A percentile compares a stretch with the other conserved stretches of the same genome.
These are phyloP conservation scores for Xylaria sp. DNA, from an alignment of 2,329 filamentous ascomycete genomes.

Conservation along the genomic window DNA sequence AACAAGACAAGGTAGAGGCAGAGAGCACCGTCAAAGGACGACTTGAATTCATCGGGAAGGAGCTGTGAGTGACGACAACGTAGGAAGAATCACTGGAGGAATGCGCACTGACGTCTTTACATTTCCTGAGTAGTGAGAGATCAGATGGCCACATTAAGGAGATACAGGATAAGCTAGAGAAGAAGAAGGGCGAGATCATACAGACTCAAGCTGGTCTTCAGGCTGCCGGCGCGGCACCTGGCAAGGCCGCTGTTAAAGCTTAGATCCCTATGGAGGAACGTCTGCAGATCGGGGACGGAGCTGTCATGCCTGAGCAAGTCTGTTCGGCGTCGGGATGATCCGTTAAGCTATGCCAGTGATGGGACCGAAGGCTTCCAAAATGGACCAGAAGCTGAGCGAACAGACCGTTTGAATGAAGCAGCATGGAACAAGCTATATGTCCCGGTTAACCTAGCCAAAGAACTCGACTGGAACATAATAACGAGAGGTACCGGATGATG, in stretches of 20 bases:
- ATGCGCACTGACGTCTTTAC: constrained; percentile 6
- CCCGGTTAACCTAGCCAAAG: background rate
- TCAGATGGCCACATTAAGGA: constrained; percentile 66
- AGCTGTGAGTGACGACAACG: constrained; percentile 74
- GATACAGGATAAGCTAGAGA: constrained; percentile 66
- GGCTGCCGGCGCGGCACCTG: constrained; percentile 51
- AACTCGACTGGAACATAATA: background rate
- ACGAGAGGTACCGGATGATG: background rate
- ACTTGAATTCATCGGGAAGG: constrained; percentile 90
- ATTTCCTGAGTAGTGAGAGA: constrained; percentile 40
- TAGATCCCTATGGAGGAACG: constrained; percentile 3
- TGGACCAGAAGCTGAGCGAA: background rate
- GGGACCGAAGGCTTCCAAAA: background rate
- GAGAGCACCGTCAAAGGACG: constrained; percentile 90
- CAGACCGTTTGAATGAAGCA: background rate
- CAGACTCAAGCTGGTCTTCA: constrained; percentile 65
- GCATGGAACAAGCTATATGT: background rate
- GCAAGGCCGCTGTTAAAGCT: constrained; percentile 47
- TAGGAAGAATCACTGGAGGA: background rate
- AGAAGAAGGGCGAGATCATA: constrained; percentile 70
- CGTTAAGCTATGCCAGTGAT: background rate
- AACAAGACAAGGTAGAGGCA: constrained; percentile 93
- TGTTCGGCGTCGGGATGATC: background rate
- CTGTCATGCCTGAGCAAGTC: background rate
- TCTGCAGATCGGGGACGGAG: background rate